Evolutionary conservation across 192 early-diverging fungal species (phyloP), one percentile per base, ranked within the genome.

Genomic region (Coemansia interrupta): DNA sequence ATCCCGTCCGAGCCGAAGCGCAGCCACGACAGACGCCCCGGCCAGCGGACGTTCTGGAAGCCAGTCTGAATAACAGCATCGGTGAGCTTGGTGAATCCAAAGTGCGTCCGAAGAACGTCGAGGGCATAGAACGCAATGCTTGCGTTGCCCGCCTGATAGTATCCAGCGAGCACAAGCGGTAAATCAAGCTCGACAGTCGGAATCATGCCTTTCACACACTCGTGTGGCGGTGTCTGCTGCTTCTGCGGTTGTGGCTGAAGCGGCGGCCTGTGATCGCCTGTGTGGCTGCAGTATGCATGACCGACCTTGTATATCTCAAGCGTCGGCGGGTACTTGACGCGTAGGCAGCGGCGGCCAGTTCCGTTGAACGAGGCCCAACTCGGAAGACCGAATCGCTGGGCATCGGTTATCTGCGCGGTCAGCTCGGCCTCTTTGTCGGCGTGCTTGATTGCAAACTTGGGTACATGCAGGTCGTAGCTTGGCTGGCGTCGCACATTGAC

Each of bases 21-120:
- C 20, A 88, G 63, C 84, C 85, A 88, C 43, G 94, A 89, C 51
- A 97, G 58, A 4, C 95, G 82, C 12, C 95, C 95, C 0, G 90
- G 91, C 91, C 92, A 95, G 38, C 79, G 61, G 4, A 89, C 87
- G 14, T 69, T 59, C 28, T 71, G 51, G 46, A 97, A 82, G 9
- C 90, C 95, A 12, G 78, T 46, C 14, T 73, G 68, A 19, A 96
- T 80, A 9, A 65, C 58, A 3, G 78, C 69, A 23, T 82, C 62
- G 1, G 80, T 80, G 15, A 88, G 80, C 46, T 32, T 62, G 36
- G 63, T 58, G 20, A 56, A 64, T 48, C 68, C 79, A 58, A 63
- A 59, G n/a, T 68, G 67, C 20, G 61, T 56, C 19, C 61, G 68
- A 58, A 93, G 56, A 0, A 72, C 61, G 32, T 82, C 66, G 11